Percentiles rank a stretch among this genome's conserved stretches.
These are phyloP conservation scores for Candida ulmi DNA, from an alignment of 805 yeast genomes.

Conservation along the genomic window DNA sequence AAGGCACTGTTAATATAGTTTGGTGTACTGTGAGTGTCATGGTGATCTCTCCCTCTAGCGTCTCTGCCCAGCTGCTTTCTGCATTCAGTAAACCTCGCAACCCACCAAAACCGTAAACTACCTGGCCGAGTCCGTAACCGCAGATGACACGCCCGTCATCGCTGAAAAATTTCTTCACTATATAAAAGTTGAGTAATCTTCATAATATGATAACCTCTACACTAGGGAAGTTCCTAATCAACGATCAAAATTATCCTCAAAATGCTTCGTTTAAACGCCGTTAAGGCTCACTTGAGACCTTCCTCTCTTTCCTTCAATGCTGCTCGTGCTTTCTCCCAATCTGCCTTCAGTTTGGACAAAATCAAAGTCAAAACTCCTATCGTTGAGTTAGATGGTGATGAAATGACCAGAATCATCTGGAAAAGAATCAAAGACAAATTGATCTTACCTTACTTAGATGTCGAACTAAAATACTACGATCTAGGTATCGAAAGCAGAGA, in stretches of 20 bases:
- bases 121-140: too few relatives aligned
- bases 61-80: too few relatives aligned
- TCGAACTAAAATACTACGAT: slow-evolving; percentile 74
- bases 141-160: too few relatives aligned
- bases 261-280: slow-evolving; percentile 17
- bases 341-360: slow-evolving; percentile 32
- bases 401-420: slow-evolving; percentile 86
- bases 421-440: slow-evolving; percentile 62
- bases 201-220: too few relatives aligned
- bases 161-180: background rate
- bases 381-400: slow-evolving; percentile 82
- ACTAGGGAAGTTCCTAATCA: too few relatives aligned
- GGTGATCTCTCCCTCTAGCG: too few relatives aligned
- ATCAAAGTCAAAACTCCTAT: slow-evolving; percentile 68
- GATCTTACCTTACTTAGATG: slow-evolving; percentile 62
- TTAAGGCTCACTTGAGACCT: slow-evolving; percentile 13
- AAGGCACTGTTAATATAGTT: too few relatives aligned
- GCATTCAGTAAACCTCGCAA: too few relatives aligned
- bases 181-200: background rate
- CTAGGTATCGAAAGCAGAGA: slow-evolving; percentile 66
- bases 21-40: too few relatives aligned
- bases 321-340: slow-evolving; percentile 16
- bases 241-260: background rate
- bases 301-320: slow-evolving; percentile 4
- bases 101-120: too few relatives aligned